Percentiles rank a stretch among this genome's conserved stretches.
Conservation (phyloP, 164 flowering plant genomes). For the Aristolochia fimbriata region DNA sequence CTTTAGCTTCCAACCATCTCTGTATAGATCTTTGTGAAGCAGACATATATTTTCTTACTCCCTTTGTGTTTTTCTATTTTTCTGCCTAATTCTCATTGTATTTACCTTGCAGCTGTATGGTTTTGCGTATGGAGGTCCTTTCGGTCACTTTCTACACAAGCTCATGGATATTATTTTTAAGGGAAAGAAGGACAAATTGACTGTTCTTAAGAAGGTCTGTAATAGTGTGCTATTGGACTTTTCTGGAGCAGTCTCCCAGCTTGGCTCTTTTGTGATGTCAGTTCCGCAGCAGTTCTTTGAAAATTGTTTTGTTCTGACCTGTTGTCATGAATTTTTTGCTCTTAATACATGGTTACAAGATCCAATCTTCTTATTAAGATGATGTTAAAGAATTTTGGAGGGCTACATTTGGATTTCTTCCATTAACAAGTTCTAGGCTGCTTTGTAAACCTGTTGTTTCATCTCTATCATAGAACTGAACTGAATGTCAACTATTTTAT, state of each 20-base stretch:
- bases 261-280: neutral
- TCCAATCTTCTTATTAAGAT: neutral
- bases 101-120: slow-evolving; percentile 55
- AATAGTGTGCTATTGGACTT: neutral
- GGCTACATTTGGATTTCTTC: neutral
- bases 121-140: slow-evolving; percentile 60
- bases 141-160: slow-evolving; percentile 77
- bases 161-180: slow-evolving; percentile 61
- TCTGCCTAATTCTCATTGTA: neutral
- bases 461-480: neutral
- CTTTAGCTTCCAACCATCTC: too few species aligned
- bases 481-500: neutral
- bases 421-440: too few species aligned
- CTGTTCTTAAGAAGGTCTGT: slow-evolving; percentile 61
- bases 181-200: slow-evolving; percentile 50
- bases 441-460: neutral
- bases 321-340: neutral
- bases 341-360: neutral
- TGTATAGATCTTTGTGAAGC: too few species aligned
- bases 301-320: neutral
- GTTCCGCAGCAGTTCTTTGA: neutral
- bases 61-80: neutral
- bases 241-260: neutral
- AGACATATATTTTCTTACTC: neutral
- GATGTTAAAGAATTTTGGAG: neutral